phyloP scores from a whole-genome alignment of 75 land plant species.

The Cryptomeria japonica region DNA sequence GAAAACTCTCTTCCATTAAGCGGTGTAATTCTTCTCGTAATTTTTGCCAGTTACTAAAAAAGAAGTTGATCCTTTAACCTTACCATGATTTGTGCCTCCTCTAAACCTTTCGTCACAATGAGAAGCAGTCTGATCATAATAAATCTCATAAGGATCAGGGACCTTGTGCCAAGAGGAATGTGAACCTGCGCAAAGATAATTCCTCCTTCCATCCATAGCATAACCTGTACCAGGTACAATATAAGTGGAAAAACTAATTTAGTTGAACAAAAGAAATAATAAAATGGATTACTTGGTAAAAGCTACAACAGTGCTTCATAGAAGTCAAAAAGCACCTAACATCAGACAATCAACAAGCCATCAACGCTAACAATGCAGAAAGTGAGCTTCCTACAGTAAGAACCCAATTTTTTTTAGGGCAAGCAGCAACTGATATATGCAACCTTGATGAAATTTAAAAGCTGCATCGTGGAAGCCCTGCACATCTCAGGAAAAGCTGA shows the following conservation, averaged over 20 bases:
- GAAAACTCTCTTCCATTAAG: constrained; percentile 33
- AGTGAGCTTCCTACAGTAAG: constrained; percentile 8
- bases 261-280: neutral
- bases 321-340: too few relatives aligned
- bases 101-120: constrained; percentile 30
- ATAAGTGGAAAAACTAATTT: neutral
- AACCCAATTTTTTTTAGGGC: constrained; percentile 67
- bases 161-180: constrained; percentile 33
- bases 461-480: constrained; percentile 60
- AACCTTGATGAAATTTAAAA: constrained; percentile 72
- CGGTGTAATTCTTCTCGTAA: constrained; percentile 27
- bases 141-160: constrained; percentile 21
- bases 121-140: constrained; percentile 22
- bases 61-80: constrained; percentile 34
- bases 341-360: too few relatives aligned
- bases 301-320: too few relatives aligned
- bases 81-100: constrained; percentile 29
- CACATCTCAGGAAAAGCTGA: constrained; percentile 29
- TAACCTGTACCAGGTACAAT: neutral
- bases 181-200: constrained; percentile 34
- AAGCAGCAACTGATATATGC: constrained; percentile 51
- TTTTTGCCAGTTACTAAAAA: constrained; percentile 17
- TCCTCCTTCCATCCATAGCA: neutral
- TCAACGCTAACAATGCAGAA: too few relatives aligned
- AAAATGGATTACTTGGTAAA: too few relatives aligned